These are phyloP conservation scores for Sextonia rubra DNA, from an alignment of 164 flowering plant species.

Conservation along the genomic window DNA sequence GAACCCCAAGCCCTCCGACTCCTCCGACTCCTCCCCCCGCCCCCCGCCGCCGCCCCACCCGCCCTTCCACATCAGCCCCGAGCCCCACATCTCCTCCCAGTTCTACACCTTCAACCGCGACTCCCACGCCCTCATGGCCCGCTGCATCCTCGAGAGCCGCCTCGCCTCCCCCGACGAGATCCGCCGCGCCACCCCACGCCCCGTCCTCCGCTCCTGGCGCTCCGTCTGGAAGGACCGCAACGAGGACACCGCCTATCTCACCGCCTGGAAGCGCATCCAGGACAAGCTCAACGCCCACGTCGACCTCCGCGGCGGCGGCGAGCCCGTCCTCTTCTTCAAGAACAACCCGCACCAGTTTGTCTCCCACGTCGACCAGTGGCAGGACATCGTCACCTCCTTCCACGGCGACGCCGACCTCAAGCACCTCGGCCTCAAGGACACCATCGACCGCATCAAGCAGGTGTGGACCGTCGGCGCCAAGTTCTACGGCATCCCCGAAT, in stretches of 20 bases:
- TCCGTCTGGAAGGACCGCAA: constrained; percentile 97
- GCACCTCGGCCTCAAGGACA: constrained; percentile 82
- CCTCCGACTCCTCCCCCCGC: constrained; percentile 23
- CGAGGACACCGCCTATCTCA: constrained; percentile 89
- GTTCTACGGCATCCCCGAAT: constrained; percentile 93
- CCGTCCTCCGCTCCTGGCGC: constrained; percentile 83
- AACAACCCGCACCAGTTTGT: constrained; percentile 77
- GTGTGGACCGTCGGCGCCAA: constrained; percentile 98
- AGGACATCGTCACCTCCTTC: constrained; percentile 69
- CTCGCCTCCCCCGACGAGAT: constrained; percentile 76
- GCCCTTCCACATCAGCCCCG: constrained; percentile 46
- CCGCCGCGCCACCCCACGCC: constrained; percentile 60
- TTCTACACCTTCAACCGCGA: constrained; percentile 87
- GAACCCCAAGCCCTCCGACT: constrained; percentile 19
- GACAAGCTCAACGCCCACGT: constrained; percentile 73
- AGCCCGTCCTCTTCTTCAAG: constrained; percentile 65
- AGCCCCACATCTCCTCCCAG: constrained; percentile 83
- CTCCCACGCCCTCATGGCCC: constrained; percentile 82
- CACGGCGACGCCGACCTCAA: constrained; percentile 73
- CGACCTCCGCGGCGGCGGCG: constrained; percentile 32
- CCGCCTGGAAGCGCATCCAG: constrained; percentile 98
- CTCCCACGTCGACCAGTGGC: constrained; percentile 83
- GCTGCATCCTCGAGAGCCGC: constrained; percentile 59
- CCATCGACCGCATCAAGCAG: constrained; percentile 83
- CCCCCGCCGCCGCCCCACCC: background rate